Conservation (phyloP, 2,329 filamentous ascomycete genomes). For the Didymella pomorum region DNA sequence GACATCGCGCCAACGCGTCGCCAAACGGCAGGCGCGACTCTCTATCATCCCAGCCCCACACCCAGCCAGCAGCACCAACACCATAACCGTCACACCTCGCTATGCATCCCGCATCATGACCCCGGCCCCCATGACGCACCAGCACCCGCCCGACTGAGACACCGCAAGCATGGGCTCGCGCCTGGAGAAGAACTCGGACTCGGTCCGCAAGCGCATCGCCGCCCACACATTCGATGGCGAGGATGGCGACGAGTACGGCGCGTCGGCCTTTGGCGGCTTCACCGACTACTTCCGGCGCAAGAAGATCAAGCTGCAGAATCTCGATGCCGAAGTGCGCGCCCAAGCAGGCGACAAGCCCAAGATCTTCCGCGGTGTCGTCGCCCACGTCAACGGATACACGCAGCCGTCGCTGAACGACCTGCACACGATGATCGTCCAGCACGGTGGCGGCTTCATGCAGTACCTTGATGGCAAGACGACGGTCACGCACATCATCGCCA, state of each 20-base stretch:
- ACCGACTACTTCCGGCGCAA: slow-evolving; percentile 92
- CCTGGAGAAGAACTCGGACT: slow-evolving; percentile 65
- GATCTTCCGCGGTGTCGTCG: slow-evolving; percentile 90
- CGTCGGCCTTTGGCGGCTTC: slow-evolving; percentile 87
- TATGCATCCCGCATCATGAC: slow-evolving; percentile 34
- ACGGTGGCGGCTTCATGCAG: slow-evolving; percentile 95
- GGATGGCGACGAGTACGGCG: slow-evolving; percentile 88
- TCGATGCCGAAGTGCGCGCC: slow-evolving; percentile 81
- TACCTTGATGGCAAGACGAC: slow-evolving; percentile 94
- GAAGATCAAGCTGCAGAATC: slow-evolving; percentile 96
- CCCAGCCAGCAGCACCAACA: slow-evolving; percentile 15
- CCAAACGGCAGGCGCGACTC: slow-evolving; percentile 3
- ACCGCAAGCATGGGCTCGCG: slow-evolving; percentile 65
- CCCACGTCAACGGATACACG: slow-evolving; percentile 94
- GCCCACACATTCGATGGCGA: slow-evolving; percentile 80
- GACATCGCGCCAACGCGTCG: slow-evolving; percentile 10
- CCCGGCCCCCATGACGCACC: slow-evolving; percentile 28
- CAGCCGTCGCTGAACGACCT: slow-evolving; percentile 91
- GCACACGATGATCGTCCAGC: slow-evolving; percentile 83
- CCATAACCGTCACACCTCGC: slow-evolving; percentile 23
- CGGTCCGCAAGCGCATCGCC: slow-evolving; percentile 70
- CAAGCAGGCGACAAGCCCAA: slow-evolving; percentile 73
- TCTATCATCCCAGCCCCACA: slow-evolving; percentile 10
- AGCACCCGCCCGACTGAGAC: slow-evolving; percentile 24
- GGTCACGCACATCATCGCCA: slow-evolving; percentile 95